phyloP scores from a whole-genome alignment of 805 yeast genomes.

The Candida quercuum region DNA sequence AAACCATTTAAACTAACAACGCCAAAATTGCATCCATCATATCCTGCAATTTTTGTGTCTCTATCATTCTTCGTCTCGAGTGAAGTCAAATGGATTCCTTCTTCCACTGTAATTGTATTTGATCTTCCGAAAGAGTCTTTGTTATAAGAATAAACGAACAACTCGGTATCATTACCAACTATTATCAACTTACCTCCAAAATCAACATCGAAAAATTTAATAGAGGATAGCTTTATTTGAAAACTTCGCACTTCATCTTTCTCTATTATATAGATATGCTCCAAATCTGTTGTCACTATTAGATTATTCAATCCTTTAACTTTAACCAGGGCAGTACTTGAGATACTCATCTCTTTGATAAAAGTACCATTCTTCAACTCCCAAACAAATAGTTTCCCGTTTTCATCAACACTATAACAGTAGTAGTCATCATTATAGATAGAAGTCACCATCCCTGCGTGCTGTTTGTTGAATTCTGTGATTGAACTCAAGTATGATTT shows the following conservation, averaged over 20 bases:
- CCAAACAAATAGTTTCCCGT: conserved; percentile 13
- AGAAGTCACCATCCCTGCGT: conserved; percentile 10
- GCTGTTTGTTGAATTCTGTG: conserved; percentile 5
- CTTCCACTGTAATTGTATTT: conserved; percentile 2
- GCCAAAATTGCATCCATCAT: conserved; percentile 23
- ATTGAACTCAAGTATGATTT: conserved; percentile 13
- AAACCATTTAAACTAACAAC: conserved; percentile 7
- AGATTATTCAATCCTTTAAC: conserved; percentile 9
- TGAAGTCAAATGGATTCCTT: conserved; percentile 9
- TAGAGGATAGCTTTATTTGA: no score
- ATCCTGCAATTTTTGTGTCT: conserved; percentile 18
- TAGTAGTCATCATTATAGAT: conserved; percentile 12
- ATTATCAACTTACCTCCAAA: conserved; percentile 16
- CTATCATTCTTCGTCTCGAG: conserved; percentile 10
- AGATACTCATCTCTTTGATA: conserved; percentile 5
- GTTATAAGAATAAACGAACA: conserved; percentile 12
- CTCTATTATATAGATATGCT: conserved; percentile 6
- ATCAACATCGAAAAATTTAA: conserved; percentile 19
- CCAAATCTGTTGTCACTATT: conserved; percentile 7
- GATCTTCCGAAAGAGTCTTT: conserved; percentile 8
- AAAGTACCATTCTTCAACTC: conserved; percentile 12
- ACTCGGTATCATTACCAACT: conserved; percentile 3
- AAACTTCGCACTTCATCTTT: background rate
- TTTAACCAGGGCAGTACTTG: conserved; percentile 3
- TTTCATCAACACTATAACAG: conserved; percentile 19